Evolutionary conservation across 805 yeast species (phyloP).

Genomic region (Myxozyma geophila): DNA sequence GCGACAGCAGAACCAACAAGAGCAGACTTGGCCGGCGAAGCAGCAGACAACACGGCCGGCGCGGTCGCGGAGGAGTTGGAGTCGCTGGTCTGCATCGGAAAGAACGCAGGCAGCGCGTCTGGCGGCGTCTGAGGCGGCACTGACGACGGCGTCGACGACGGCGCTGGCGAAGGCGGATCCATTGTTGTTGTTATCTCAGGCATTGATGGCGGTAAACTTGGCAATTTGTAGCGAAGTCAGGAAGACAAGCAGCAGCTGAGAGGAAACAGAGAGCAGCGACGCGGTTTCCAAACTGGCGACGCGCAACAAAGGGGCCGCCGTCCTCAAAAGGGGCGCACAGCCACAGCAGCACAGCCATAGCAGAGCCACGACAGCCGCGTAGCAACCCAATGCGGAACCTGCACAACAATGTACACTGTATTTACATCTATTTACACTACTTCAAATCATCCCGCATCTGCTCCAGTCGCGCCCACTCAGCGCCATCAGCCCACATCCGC

Average conservation of each 20-base stretch:
- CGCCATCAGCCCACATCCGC: constrained; percentile 68
- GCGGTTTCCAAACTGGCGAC: not conserved
- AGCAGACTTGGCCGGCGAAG: not conserved
- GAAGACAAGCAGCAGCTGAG: not conserved
- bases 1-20: not conserved
- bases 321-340: constrained; percentile 1
- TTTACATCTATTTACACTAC: not conserved
- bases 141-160: constrained; percentile 11
- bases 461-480: constrained; percentile 71
- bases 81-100: constrained; percentile 2
- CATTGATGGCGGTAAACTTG: not conserved
- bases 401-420: not conserved
- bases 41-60: not conserved
- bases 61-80: constrained; percentile 8
- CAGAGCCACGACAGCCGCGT: not conserved
- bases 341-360: not conserved
- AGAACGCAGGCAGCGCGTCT: constrained; percentile 6
- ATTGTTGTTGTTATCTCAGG: not conserved
- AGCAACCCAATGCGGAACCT: no score
- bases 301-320: not conserved
- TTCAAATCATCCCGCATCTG: constrained; percentile 54
- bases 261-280: constrained; percentile 4
- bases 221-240: not conserved
- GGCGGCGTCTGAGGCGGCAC: constrained; percentile 16
- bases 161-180: constrained; percentile 12